Conservation (phyloP, 129 eudicot genomes). For the Flaveria sonorensis region DNA sequence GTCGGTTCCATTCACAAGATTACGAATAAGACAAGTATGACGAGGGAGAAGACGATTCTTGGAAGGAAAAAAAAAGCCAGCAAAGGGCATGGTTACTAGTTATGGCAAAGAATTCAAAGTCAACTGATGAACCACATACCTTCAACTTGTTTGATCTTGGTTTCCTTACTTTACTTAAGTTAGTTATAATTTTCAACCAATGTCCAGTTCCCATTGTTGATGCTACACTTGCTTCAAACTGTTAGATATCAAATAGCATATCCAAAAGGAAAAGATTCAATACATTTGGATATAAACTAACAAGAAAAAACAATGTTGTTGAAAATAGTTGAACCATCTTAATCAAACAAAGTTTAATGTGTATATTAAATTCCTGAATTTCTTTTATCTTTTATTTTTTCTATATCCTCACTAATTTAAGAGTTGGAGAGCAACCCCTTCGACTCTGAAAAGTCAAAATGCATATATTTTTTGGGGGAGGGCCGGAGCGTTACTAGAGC, state of each 20-base stretch:
- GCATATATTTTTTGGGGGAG: neutral
- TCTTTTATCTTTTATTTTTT: neutral
- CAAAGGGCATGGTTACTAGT: no score
- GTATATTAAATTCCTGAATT: neutral
- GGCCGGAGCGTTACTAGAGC: neutral
- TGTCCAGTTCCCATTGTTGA: conserved; percentile 64
- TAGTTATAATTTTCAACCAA: conserved; percentile 64
- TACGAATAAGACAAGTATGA: neutral
- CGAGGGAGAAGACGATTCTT: no score
- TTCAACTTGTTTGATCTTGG: conserved; percentile 41
- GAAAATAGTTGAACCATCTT: conserved; percentile 1
- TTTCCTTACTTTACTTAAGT: conserved; percentile 59
- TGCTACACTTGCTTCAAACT: conserved; percentile 9
- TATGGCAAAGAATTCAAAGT: neutral
- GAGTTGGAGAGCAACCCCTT: neutral
- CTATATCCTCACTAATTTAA: neutral
- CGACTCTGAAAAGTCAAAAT: neutral
- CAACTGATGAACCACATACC: conserved; percentile 38
- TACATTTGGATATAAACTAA: neutral
- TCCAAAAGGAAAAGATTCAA: conserved; percentile 7
- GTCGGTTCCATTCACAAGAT: neutral
- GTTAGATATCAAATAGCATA: conserved; percentile 7
- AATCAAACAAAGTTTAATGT: neutral
- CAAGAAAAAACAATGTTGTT: neutral
- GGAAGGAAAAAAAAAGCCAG: no score